Evolutionary conservation across 345 rosid genomes (phyloP).

Genomic region (Corchorus capsularis): DNA sequence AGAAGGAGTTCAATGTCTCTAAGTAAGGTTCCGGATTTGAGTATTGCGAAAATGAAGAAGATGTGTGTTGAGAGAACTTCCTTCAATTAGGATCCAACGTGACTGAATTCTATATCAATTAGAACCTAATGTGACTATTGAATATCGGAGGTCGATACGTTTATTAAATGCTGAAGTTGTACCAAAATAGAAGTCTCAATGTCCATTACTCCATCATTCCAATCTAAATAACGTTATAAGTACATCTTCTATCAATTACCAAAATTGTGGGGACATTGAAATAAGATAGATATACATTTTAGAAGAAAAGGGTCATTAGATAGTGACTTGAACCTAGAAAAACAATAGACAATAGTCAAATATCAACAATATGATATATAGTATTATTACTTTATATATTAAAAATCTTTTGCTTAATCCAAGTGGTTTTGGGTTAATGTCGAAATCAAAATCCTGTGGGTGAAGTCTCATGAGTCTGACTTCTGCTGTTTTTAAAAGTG

Average conservation of each 20-base stretch:
- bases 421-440: not conserved
- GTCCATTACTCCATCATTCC: not conserved
- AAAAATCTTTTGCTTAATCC: not conserved
- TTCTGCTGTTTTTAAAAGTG: not conserved
- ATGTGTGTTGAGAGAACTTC: too few relatives aligned
- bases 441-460: not conserved
- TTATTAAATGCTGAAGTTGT: too few relatives aligned
- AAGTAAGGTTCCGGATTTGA: too few relatives aligned
- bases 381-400: not conserved
- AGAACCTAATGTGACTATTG: too few relatives aligned
- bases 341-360: not conserved
- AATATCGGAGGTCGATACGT: too few relatives aligned
- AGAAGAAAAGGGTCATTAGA: not conserved
- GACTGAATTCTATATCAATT: too few relatives aligned
- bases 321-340: not conserved
- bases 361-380: too few relatives aligned
- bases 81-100: too few relatives aligned
- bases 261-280: not conserved
- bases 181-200: too few relatives aligned
- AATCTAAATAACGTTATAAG: not conserved
- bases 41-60: too few relatives aligned
- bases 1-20: too few relatives aligned
- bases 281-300: not conserved
- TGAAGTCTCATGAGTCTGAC: not conserved
- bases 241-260: not conserved